phyloP scores from a whole-genome alignment of 805 yeast genomes.

The Pichia sporocuriosa region DNA sequence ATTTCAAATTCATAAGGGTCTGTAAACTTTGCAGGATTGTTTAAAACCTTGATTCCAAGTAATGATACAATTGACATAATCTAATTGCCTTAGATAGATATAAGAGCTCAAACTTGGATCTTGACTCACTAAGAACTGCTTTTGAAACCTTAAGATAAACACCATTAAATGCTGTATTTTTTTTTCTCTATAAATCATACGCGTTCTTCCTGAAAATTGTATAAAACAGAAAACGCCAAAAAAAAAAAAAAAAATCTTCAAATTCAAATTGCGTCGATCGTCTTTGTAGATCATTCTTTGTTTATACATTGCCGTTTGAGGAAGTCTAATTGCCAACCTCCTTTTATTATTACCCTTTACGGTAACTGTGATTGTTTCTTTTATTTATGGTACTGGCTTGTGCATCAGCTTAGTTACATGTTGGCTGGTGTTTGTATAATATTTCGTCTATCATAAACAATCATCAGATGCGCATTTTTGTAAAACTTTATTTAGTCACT shows the following conservation, averaged over 20 bases:
- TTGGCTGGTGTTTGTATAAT: too few relatives aligned
- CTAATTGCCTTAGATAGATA: too few relatives aligned
- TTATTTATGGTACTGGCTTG: background rate
- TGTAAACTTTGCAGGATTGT: slow-evolving; percentile 89
- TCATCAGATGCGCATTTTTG: too few relatives aligned
- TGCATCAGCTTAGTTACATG: too few relatives aligned
- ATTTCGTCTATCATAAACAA: too few relatives aligned
- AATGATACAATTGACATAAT: slow-evolving; percentile 94
- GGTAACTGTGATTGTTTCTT: background rate
- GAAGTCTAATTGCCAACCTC: background rate
- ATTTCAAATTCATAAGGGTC: slow-evolving; percentile 96
- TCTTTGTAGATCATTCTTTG: background rate
- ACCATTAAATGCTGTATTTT: background rate
- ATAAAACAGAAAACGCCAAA: background rate
- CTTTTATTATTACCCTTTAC: background rate
- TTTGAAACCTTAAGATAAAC: background rate
- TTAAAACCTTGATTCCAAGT: slow-evolving; percentile 83
- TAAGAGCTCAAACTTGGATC: too few relatives aligned
- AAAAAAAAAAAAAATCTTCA: too few relatives aligned
- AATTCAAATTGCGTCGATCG: background rate
- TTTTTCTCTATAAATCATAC: background rate
- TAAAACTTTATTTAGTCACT: too few relatives aligned
- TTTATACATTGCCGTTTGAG: background rate
- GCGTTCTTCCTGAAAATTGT: background rate
- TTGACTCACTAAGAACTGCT: too few relatives aligned